A percentile compares a stretch with the other conserved stretches of the same genome.
These are phyloP conservation scores for Aspergillus neoniger DNA, from an alignment of 2,329 filamentous ascomycete species.

Conservation along the genomic window DNA sequence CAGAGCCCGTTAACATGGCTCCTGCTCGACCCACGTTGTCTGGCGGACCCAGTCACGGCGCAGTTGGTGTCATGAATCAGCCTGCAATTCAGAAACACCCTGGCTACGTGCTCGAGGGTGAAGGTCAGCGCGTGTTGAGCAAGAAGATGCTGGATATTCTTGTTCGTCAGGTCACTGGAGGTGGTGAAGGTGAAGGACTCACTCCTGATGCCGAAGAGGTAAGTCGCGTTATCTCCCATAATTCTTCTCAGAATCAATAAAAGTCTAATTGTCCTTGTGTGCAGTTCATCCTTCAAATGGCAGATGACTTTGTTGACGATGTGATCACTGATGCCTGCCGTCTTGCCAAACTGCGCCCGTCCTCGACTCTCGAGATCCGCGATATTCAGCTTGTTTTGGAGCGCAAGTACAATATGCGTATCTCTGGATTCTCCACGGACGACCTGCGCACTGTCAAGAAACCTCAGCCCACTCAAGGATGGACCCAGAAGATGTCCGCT, in stretches of 20 bases:
- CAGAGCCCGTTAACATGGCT: constrained; percentile 72
- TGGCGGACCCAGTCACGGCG: constrained; percentile 71
- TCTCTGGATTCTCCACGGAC: constrained; percentile 91
- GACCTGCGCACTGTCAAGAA: constrained; percentile 93
- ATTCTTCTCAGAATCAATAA: constrained; percentile 3
- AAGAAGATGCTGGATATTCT: constrained; percentile 98
- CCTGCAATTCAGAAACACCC: constrained; percentile 81
- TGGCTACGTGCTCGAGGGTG: constrained; percentile 82
- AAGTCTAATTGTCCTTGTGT: constrained; percentile 13
- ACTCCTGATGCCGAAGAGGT: constrained; percentile 96
- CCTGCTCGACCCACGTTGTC: constrained; percentile 78
- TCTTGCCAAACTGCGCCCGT: constrained; percentile 88
- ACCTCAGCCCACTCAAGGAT: constrained; percentile 81
- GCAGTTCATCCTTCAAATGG: constrained; percentile 81
- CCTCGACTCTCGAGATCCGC: constrained; percentile 84
- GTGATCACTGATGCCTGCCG: constrained; percentile 85
- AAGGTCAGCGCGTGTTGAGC: constrained; percentile 89
- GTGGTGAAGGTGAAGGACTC: constrained; percentile 72
- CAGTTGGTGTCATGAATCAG: constrained; percentile 82
- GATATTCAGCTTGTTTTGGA: constrained; percentile 82
- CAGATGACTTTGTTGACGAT: constrained; percentile 92
- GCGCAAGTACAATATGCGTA: constrained; percentile 84
- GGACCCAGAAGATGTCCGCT: constrained; percentile 97
- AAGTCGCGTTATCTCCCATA: constrained; percentile 32
- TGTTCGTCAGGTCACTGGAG: constrained; percentile 88